phyloP scores from a whole-genome alignment of 345 rosid genomes.

The Carallia brachiata region DNA sequence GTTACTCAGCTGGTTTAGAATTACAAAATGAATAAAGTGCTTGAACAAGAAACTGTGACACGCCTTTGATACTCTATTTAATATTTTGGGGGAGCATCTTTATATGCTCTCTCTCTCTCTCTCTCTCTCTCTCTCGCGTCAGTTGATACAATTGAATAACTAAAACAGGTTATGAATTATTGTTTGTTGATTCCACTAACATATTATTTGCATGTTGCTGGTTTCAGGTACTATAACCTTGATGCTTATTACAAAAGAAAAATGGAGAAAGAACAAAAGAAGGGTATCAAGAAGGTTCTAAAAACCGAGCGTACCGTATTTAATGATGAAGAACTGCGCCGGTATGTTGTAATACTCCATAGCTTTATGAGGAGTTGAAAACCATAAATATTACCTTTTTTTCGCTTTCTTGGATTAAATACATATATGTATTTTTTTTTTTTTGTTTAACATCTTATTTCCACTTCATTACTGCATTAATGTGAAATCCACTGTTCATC shows the following conservation, averaged over 20 bases:
- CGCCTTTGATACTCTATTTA: too few relatives aligned
- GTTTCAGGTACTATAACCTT: conserved; percentile 74
- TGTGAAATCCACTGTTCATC: neutral
- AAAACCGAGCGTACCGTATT: conserved; percentile 74
- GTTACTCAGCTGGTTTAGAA: neutral
- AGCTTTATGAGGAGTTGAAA: neutral
- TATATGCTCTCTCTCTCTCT: too few relatives aligned
- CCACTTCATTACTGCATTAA: too few relatives aligned
- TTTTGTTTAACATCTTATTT: too few relatives aligned
- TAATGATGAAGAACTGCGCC: conserved; percentile 90
- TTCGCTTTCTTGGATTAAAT: neutral
- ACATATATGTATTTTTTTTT: too few relatives aligned
- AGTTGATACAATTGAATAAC: too few relatives aligned
- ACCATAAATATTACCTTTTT: neutral
- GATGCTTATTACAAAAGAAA: conserved; percentile 75
- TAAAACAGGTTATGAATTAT: neutral
- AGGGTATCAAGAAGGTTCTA: conserved; percentile 61
- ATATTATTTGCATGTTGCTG: neutral
- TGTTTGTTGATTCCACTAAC: neutral
- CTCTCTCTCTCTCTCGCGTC: too few relatives aligned
- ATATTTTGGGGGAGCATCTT: too few relatives aligned
- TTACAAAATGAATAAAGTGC: neutral
- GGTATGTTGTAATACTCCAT: conserved; percentile 43
- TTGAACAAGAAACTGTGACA: neutral
- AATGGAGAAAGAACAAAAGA: conserved; percentile 68